These are phyloP conservation scores for Trichoderma cornu-damae DNA, from an alignment of 2,329 filamentous ascomycete species.

Conservation along the genomic window DNA sequence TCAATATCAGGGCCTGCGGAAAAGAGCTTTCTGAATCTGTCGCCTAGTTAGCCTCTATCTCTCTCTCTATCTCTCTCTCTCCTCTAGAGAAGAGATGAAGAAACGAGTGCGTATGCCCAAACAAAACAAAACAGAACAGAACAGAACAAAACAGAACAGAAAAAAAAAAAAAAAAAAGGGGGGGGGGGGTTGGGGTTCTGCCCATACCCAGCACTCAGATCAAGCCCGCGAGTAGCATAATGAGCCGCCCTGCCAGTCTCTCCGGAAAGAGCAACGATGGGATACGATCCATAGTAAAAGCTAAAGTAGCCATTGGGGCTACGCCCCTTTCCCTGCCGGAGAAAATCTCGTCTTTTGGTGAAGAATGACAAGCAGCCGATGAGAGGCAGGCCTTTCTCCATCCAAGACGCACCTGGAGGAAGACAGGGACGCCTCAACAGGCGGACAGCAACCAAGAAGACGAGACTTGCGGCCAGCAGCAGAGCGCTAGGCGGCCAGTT, in stretches of 20 bases:
- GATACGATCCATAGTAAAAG: slow-evolving; percentile 43
- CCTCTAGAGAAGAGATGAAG: not conserved
- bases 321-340: slow-evolving; percentile 29
- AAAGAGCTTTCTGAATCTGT: slow-evolving; percentile 31
- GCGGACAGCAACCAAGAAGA: slow-evolving; percentile 8
- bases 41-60: not conserved
- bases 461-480: slow-evolving; percentile 9
- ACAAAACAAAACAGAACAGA: too few relatives aligned
- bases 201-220: slow-evolving; percentile 42
- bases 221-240: slow-evolving; percentile 41
- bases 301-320: slow-evolving; percentile 42
- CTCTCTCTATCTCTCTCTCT: too few relatives aligned
- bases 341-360: slow-evolving; percentile 42
- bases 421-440: slow-evolving; percentile 22
- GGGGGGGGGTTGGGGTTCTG: too few relatives aligned
- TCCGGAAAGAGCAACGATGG: slow-evolving; percentile 42
- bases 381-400: slow-evolving; percentile 35
- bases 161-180: too few relatives aligned
- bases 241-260: slow-evolving; percentile 39
- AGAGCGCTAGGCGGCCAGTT: slow-evolving; percentile 17
- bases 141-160: too few relatives aligned
- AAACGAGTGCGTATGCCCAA: not conserved
- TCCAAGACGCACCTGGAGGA: slow-evolving; percentile 25
- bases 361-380: slow-evolving; percentile 44
- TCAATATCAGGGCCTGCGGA: slow-evolving; percentile 28